Evolutionary conservation across 2,329 filamentous ascomycete species (phyloP), one percentile per base, ranked within the genome.

Genomic region (Aspergillus awamori): DNA sequence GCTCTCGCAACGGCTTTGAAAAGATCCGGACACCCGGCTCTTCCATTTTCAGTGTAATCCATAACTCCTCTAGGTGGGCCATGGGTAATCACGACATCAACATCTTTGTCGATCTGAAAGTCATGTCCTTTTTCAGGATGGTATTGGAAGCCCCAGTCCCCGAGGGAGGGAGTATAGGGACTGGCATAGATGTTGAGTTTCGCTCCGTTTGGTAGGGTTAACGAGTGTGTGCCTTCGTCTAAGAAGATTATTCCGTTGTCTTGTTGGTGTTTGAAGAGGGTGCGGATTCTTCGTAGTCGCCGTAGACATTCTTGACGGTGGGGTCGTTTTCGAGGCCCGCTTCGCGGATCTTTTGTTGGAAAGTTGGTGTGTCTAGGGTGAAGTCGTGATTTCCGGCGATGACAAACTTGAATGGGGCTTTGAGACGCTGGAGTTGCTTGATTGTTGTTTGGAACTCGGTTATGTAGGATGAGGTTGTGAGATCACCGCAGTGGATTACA

Each of bases 381-480:
- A 79, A 77, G 65, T 87, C 83, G 65, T 86, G 84, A 61, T 86
- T 86, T 2, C 84, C 83, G 2, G 83, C 78, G 61, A 87, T 85
- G 47, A 81, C 77, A 3, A 86, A 74, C 63, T 85, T 86, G 6
- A 86, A 72, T 0, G 81, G 80, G 1, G 83, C 82, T 5, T 77
- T 64, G n/a, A 84, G 68, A 1, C 60, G 55, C 4, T 76, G 68
- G 4, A 87, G 72, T 39, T 81, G 69, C n/a, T 72, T 60, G 8
- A 86, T 72, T 0, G 82, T 76, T 0, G 67, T 66, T 10, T 65
- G 68, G 45, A 79, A 80, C 62, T 85, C 82, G 1, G 66, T 52
- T 0, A 82, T 54, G 8, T 73, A 75, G 3, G 79, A 81, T 7
- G 71, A 70, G 0, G 77, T 70, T 0, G 82, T 85, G 3, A 86